phyloP scores from a whole-genome alignment of 257 asterid genomes.

The Solanum etuberosum region DNA sequence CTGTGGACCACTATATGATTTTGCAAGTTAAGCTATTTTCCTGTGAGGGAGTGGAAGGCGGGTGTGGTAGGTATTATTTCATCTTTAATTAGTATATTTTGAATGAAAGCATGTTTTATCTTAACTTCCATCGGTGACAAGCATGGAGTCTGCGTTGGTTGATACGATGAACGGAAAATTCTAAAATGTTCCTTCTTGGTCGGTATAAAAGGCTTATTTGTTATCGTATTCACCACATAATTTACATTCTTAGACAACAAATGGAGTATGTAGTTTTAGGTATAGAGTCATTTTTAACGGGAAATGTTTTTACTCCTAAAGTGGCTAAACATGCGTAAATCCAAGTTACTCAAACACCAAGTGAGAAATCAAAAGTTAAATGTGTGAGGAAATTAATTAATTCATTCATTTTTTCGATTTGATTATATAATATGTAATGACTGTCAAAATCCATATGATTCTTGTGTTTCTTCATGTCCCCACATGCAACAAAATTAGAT shows the following conservation, averaged over 20 bases:
- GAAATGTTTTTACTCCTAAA: not conserved
- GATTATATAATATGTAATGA: not conserved
- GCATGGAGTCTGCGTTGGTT: rapidly evolving
- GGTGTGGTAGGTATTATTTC: not conserved
- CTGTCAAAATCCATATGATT: not conserved
- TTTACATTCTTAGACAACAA: not conserved
- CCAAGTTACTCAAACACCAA: not conserved
- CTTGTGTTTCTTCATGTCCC: not conserved
- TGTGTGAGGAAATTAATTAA: not conserved
- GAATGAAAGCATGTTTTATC: too few species aligned
- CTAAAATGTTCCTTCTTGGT: not conserved
- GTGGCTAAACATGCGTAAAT: not conserved
- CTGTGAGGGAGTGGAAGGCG: not conserved
- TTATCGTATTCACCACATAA: not conserved
- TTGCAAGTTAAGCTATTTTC: not conserved
- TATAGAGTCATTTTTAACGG: too few species aligned
- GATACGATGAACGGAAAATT: not conserved
- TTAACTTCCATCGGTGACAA: too few species aligned
- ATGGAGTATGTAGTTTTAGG: not conserved
- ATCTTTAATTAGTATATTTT: not conserved
- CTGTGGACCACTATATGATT: not conserved
- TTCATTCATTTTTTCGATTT: not conserved
- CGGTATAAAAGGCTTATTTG: not conserved
- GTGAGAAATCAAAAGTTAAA: not conserved
- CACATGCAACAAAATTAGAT: not conserved